A percentile compares a stretch with the other conserved stretches of the same genome.
Evolutionary conservation across 2,329 filamentous ascomycete genomes (phyloP).

Genomic region (Arthrobotrys sphaeroides): DNA sequence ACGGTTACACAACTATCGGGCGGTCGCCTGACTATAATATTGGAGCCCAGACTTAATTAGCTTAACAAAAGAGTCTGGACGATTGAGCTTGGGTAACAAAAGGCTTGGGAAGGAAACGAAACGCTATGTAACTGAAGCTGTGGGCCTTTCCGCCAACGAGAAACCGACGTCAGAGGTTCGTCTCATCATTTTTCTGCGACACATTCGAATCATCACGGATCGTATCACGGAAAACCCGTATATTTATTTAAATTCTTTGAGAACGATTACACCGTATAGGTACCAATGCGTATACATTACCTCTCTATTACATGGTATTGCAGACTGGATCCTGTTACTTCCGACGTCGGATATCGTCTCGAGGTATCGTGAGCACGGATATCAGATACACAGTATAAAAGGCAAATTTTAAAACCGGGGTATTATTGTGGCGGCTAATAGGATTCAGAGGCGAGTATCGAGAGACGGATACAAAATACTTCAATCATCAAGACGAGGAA

Average conservation of each 20-base stretch:
- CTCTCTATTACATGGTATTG: neutral
- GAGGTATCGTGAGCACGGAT: neutral
- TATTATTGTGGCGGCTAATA: neutral
- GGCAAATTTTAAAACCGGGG: neutral
- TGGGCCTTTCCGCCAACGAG: neutral
- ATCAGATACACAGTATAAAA: neutral
- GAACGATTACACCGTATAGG: too few species aligned
- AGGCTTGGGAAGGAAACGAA: neutral
- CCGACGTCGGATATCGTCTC: neutral
- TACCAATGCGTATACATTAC: too few species aligned
- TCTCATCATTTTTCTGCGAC: neutral
- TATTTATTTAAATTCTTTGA: too few species aligned
- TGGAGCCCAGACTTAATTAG: too few species aligned
- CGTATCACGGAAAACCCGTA: neutral
- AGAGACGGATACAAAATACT: too few species aligned
- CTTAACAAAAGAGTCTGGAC: neutral
- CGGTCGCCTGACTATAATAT: neutral
- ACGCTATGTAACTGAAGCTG: neutral
- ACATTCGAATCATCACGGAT: neutral
- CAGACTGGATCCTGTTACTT: neutral
- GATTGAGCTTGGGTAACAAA: neutral
- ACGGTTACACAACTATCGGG: conserved; percentile 28
- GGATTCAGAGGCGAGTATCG: neutral
- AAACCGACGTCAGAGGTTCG: neutral
- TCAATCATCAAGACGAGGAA: too few species aligned